Evolutionary conservation across 495 filamentous ascomycete species (phyloP).

Genomic region (Hypoxylon perforatum): DNA sequence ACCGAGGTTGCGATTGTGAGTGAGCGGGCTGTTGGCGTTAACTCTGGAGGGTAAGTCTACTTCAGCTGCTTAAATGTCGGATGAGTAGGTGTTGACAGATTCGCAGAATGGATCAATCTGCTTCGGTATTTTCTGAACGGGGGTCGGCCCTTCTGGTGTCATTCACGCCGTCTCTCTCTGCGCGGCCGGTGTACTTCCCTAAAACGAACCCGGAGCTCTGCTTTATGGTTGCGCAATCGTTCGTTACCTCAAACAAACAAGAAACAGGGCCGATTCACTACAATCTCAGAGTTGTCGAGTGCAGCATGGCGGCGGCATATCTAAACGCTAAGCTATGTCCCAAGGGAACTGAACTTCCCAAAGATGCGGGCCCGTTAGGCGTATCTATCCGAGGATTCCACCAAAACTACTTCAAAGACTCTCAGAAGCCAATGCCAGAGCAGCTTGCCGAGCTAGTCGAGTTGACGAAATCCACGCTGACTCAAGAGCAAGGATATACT

Average conservation of each 20-base stretch:
- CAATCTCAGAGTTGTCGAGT: constrained; percentile 96
- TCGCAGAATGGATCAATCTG: constrained; percentile 92
- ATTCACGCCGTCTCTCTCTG: constrained; percentile 83
- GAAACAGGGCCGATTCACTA: constrained; percentile 92
- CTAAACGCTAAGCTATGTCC: constrained; percentile 63
- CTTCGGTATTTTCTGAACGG: constrained; percentile 88
- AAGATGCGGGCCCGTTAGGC: constrained; percentile 85
- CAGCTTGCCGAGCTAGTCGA: constrained; percentile 77
- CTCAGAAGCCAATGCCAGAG: constrained; percentile 63
- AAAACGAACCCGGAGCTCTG: constrained; percentile 81
- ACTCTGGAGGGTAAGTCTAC: constrained; percentile 83
- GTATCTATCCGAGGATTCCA: constrained; percentile 89
- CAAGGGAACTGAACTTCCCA: constrained; percentile 71
- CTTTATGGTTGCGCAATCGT: constrained; percentile 94
- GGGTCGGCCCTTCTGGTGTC: constrained; percentile 90
- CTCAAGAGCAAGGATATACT: constrained; percentile 84
- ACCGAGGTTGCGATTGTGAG: constrained; percentile 93
- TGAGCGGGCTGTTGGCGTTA: constrained; percentile 93
- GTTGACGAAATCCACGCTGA: constrained; percentile 70
- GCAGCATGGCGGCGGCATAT: constrained; percentile 83
- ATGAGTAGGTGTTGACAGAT: constrained; percentile 25
- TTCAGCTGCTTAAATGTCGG: neutral
- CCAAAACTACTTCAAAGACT: constrained; percentile 74
- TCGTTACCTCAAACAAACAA: constrained; percentile 93
- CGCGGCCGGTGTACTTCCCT: constrained; percentile 84